These are phyloP conservation scores for Pseudogymnoascus sp. DNA, from an alignment of 2,329 filamentous ascomycete genomes.

Conservation along the genomic window DNA sequence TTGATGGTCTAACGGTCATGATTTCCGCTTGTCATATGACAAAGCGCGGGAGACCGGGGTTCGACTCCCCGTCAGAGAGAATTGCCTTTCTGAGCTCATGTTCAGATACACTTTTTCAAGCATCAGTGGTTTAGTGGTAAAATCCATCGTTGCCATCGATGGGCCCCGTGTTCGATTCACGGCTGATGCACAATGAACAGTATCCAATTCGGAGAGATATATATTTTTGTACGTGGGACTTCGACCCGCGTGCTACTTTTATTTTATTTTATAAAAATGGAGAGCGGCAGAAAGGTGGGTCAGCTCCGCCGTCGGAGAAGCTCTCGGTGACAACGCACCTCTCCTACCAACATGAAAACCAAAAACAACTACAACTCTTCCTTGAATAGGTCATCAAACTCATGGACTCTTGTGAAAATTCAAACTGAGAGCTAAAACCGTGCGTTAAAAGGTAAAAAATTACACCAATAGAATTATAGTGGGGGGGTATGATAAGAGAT, in stretches of 20 bases:
- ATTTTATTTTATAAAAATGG: too few relatives aligned
- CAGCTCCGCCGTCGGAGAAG: too few relatives aligned
- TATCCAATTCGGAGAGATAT: background rate
- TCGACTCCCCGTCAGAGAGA: constrained; percentile 12
- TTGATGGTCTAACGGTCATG: constrained; percentile 33
- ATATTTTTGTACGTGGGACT: too few relatives aligned
- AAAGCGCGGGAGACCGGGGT: constrained; percentile 16
- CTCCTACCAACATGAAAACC: too few relatives aligned
- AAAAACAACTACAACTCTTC: too few relatives aligned
- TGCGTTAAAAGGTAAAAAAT: background rate
- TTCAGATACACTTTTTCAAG: background rate
- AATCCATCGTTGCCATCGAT: constrained; percentile 34
- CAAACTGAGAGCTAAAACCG: background rate
- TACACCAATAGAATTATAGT: background rate
- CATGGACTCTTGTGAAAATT: background rate
- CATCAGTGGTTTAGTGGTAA: constrained; percentile 14
- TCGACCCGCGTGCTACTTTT: too few relatives aligned
- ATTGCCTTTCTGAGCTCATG: constrained; percentile 8
- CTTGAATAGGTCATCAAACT: background rate
- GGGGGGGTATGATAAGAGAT: background rate
- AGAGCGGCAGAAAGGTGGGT: too few relatives aligned
- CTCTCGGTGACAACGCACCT: too few relatives aligned
- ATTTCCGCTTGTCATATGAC: constrained; percentile 32
- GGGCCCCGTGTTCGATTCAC: constrained; percentile 31
- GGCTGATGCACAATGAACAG: constrained; percentile 13